Evolutionary conservation across 2,329 filamentous ascomycete species (phyloP), one percentile per base, ranked within the genome.

Genomic region (Colletotrichum sp.): DNA sequence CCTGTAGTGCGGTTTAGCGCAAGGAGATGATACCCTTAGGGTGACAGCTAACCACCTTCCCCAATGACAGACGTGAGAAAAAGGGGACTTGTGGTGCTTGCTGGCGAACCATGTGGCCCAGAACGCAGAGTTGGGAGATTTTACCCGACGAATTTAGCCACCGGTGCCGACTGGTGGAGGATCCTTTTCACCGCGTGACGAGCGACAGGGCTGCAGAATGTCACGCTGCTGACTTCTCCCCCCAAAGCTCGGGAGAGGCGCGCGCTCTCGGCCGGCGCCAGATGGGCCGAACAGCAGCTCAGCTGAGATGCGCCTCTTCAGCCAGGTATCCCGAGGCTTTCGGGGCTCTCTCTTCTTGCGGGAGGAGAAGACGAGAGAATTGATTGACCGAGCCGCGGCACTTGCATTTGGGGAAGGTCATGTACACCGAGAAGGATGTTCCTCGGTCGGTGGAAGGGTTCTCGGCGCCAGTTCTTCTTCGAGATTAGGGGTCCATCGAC

Each of bases 171-270:
- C 72, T 75, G 72, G 69, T 72, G 72, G 72, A 72, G 72, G 72
- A 72, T 72, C 63, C 62, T 64, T 55, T 57, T 26, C 36, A 69
- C 69, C 72, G 62, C 69, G 62, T 72, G 72, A 67, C 32, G 72
- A 21, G 68, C 72, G 55, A 75, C 72, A 75, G 69, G 72, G 72
- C 72, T 75, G 72, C 72, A 75, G 69, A 72, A 68, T 72, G 72
- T 75, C 69, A 75, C 72, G 72, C 72, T 72, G 63, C 63, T 65
- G 21, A 24, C 24, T 32, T 39, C 24, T 30, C 9, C 18, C 24
- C 16, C 21, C 34, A 6, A 13, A 15, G n/a, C n/a, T 3, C 15
- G 21, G n/a, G 24, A 49, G 55, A 13, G 49, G 55, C 24, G 62
- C 28, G 7, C 44, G 6, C 2, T n/a, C 18, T 34, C 72, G 67